These are phyloP conservation scores for Pleurozium schreberi DNA, from an alignment of 225 moss, liverwort and hornwort species.

Conservation along the genomic window DNA sequence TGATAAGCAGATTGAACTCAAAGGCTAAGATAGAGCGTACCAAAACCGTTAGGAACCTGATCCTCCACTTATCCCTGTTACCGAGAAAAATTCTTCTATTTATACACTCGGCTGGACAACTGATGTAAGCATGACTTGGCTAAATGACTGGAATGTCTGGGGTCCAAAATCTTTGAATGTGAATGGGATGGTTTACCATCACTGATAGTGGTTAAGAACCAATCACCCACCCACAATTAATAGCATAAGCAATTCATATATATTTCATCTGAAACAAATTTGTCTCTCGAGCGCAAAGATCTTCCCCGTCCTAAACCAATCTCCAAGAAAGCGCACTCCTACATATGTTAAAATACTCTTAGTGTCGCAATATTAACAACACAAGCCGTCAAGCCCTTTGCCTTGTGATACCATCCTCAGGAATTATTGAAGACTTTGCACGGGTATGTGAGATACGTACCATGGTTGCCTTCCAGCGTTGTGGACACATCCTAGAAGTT, in stretches of 20 bases:
- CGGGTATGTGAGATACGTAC: background rate
- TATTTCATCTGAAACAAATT: background rate
- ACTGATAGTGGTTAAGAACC: background rate
- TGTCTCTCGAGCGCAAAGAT: background rate
- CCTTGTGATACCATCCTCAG: background rate
- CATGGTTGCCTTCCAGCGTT: background rate
- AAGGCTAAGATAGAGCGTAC: background rate
- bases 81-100: background rate
- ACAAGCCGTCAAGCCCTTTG: background rate
- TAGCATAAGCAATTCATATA: background rate
- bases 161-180: background rate
- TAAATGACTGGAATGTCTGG: background rate
- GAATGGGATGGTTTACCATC: background rate
- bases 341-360: background rate
- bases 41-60: background rate
- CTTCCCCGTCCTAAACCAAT: background rate
- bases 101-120: background rate
- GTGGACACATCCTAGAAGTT: background rate
- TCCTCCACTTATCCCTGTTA: background rate
- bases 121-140: background rate
- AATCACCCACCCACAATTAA: background rate
- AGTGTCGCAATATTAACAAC: background rate
- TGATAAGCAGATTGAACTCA: background rate
- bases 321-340: background rate
- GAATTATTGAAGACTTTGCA: background rate